These are phyloP conservation scores for Malus sieversii DNA, from an alignment of 306 rosid genomes.

Conservation along the genomic window DNA sequence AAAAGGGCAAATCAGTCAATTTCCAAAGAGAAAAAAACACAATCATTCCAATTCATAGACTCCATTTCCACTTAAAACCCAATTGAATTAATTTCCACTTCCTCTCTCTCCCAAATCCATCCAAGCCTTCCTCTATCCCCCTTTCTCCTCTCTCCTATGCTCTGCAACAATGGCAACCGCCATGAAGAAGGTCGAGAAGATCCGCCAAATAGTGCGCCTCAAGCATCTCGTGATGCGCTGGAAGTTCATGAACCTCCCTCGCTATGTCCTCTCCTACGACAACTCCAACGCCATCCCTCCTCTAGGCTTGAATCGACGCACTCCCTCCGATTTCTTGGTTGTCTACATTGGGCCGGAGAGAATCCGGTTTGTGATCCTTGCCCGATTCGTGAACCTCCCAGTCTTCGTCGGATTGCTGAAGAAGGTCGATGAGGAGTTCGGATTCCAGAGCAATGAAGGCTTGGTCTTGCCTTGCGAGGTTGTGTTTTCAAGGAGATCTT, in stretches of 20 bases:
- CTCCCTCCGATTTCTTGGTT: constrained; percentile 29
- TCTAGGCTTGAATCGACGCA: neutral
- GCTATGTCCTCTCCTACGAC: neutral
- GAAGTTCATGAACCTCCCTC: constrained; percentile 15
- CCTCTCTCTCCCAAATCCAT: neutral
- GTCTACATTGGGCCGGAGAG: constrained; percentile 41
- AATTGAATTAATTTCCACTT: neutral
- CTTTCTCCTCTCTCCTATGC: neutral
- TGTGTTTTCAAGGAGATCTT: neutral
- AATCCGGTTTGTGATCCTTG: constrained; percentile 35
- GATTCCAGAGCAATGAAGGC: constrained; percentile 13
- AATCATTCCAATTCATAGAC: neutral
- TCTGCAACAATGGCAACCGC: constrained; percentile 23
- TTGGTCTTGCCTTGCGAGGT: constrained; percentile 16
- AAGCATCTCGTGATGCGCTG: constrained; percentile 25
- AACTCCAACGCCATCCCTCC: neutral
- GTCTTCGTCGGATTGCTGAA: constrained; percentile 27
- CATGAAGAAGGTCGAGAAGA: constrained; percentile 29
- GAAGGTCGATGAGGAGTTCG: constrained; percentile 42
- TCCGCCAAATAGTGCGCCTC: constrained; percentile 43
- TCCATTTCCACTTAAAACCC: neutral
- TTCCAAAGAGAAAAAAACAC: no score
- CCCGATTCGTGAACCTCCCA: constrained; percentile 44
- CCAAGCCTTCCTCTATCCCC: neutral
- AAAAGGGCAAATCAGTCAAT: constrained; percentile 5